Conservation (phyloP, 2,329 filamentous ascomycete genomes). For the Fusarium humuli region DNA sequence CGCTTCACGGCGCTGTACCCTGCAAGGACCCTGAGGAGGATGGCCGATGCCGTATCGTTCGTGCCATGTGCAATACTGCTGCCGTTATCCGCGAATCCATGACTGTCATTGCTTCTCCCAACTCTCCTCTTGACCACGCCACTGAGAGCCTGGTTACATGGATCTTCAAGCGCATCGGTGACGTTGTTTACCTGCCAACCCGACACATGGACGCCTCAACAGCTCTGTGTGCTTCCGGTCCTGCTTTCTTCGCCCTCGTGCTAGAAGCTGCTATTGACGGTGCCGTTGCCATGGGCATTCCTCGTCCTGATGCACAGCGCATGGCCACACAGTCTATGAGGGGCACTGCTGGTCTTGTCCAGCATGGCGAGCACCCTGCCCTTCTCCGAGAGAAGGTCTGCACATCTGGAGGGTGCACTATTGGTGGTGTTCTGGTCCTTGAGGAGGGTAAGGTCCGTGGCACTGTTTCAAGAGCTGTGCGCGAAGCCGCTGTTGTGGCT, state of each 20-base stretch:
- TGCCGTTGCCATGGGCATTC: slow-evolving; percentile 81
- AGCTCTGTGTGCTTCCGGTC: slow-evolving; percentile 78
- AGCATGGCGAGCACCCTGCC: slow-evolving; percentile 79
- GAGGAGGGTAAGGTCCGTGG: slow-evolving; percentile 79
- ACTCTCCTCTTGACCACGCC: slow-evolving; percentile 66
- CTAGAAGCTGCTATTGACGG: slow-evolving; percentile 82
- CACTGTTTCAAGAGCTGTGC: slow-evolving; percentile 73
- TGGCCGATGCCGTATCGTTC: slow-evolving; percentile 72
- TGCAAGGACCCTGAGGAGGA: slow-evolving; percentile 59
- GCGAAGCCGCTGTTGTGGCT: slow-evolving; percentile 77
- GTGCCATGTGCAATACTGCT: slow-evolving; percentile 88
- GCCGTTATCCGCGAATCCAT: slow-evolving; percentile 82
- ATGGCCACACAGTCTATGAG: slow-evolving; percentile 86
- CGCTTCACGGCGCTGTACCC: slow-evolving; percentile 68
- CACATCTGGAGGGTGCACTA: slow-evolving; percentile 82
- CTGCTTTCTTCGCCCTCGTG: slow-evolving; percentile 80
- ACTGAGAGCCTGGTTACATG: slow-evolving; percentile 73
- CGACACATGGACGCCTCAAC: slow-evolving; percentile 78
- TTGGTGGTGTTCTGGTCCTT: slow-evolving; percentile 77
- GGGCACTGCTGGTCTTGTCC: slow-evolving; percentile 76
- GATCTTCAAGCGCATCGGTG: slow-evolving; percentile 81
- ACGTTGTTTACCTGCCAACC: slow-evolving; percentile 75
- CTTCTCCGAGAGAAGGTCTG: slow-evolving; percentile 80
- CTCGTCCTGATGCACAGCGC: slow-evolving; percentile 75
- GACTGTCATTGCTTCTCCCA: slow-evolving; percentile 78